Percentiles rank a stretch among this genome's conserved stretches.
Conservation (phyloP, 2,329 filamentous ascomycete species). For the Conoideocrella luteorostrata region DNA sequence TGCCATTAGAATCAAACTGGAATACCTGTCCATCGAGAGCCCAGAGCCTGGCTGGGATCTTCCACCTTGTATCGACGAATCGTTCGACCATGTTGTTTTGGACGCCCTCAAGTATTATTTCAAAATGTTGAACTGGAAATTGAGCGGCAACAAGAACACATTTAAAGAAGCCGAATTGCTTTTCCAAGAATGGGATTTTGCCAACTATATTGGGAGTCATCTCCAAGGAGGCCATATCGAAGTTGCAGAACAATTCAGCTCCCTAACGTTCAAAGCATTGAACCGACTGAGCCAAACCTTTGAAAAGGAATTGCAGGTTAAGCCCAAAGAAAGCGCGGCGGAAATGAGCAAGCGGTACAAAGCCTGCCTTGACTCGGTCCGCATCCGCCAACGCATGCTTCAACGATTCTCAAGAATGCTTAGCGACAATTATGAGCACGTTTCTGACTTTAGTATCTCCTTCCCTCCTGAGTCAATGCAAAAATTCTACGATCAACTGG, state of each 20-base stretch:
- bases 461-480: conserved; percentile 61
- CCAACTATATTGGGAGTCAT: conserved; percentile 84
- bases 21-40: conserved; percentile 76
- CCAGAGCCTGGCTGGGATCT: conserved; percentile 92
- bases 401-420: conserved; percentile 91
- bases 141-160: conserved; percentile 95
- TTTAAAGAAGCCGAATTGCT: conserved; percentile 98
- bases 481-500: conserved; percentile 73
- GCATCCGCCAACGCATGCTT: conserved; percentile 90
- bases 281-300: conserved; percentile 85
- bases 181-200: conserved; percentile 97
- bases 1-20: conserved; percentile 85
- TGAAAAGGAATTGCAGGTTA: conserved; percentile 79
- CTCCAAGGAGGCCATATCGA: conserved; percentile 93
- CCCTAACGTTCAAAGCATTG: conserved; percentile 86
- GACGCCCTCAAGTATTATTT: conserved; percentile 97
- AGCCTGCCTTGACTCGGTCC: conserved; percentile 88
- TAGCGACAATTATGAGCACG: conserved; percentile 91
- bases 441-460: conserved; percentile 87
- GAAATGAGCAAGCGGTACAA: conserved; percentile 99
- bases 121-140: conserved; percentile 96
- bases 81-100: conserved; percentile 85
- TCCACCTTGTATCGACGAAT: conserved; percentile 92
- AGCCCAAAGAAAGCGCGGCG: conserved; percentile 71
- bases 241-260: conserved; percentile 95